Percentiles rank a stretch among this genome's conserved stretches.
phyloP scores from a whole-genome alignment of 176 grass and related monocot species.

The Raddia guianensis region DNA sequence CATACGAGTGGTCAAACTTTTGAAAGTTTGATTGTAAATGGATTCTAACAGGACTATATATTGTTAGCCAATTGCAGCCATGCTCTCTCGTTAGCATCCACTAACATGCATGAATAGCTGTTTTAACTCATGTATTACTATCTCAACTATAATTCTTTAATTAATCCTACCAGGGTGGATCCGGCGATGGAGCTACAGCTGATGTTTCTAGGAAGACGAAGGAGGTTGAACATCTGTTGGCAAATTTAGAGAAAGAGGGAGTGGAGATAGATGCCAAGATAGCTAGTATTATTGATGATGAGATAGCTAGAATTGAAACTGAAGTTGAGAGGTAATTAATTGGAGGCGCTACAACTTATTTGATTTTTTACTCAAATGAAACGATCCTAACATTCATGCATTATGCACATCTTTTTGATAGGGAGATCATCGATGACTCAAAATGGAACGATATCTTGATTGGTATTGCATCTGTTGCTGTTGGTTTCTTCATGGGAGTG shows the following conservation, averaged over 20 bases:
- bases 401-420: not conserved
- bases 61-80: no score
- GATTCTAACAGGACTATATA: not conserved
- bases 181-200: not conserved
- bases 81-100: not conserved
- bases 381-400: no score
- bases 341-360: not conserved
- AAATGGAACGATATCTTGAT: not conserved
- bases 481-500: not conserved
- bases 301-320: no score
- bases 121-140: not conserved
- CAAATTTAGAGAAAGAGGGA: slow-evolving; percentile 2
- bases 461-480: not conserved
- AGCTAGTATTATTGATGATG: no score
- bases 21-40: slow-evolving; percentile 6
- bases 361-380: not conserved
- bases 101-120: slow-evolving; percentile 17
- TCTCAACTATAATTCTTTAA: slow-evolving; percentile 5
- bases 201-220: slow-evolving; percentile 6
- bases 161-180: slow-evolving; percentile 21
- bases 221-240: not conserved
- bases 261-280: no score
- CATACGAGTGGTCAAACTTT: not conserved
- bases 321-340: no score
- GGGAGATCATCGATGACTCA: not conserved